Conservation (phyloP, 2,329 filamentous ascomycete species). For the Neofusicoccum laricinum region DNA sequence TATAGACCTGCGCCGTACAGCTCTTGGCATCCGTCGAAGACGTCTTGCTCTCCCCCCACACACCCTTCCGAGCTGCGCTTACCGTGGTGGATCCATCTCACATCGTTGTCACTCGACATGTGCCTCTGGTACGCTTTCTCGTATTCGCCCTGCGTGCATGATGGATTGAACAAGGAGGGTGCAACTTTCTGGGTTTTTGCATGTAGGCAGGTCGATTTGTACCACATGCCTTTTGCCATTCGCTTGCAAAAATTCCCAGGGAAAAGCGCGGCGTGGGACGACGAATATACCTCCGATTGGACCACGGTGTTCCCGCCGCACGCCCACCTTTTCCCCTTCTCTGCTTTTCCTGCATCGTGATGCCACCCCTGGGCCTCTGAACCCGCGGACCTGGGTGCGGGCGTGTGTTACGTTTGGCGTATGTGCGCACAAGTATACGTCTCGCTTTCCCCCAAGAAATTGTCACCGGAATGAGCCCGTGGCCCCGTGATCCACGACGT, state of each 20-base stretch:
- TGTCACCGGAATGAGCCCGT: no score
- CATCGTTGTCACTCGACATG: not conserved
- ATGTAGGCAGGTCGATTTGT: not conserved
- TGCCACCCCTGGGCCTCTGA: not conserved
- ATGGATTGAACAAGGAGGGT: not conserved
- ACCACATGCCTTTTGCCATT: no score
- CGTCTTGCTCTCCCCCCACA: not conserved
- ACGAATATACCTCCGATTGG: constrained; percentile 1
- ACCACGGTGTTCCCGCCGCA: not conserved
- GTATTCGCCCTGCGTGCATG: not conserved
- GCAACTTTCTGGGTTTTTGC: not conserved
- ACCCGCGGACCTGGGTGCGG: no score
- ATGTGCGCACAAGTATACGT: no score
- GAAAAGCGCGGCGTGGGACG: not conserved
- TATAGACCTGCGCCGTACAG: not conserved
- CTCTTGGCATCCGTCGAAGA: not conserved
- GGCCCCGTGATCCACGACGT: no score
- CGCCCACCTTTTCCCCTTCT: not conserved
- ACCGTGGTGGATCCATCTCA: not conserved
- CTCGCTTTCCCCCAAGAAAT: no score
- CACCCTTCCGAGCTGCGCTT: not conserved
- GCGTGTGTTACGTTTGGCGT: no score
- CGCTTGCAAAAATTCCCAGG: no score
- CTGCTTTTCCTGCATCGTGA: not conserved
- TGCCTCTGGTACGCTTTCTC: not conserved